Conservation (phyloP, 225 moss, liverwort and hornwort genomes). For the Thuidium tamariscinum region DNA sequence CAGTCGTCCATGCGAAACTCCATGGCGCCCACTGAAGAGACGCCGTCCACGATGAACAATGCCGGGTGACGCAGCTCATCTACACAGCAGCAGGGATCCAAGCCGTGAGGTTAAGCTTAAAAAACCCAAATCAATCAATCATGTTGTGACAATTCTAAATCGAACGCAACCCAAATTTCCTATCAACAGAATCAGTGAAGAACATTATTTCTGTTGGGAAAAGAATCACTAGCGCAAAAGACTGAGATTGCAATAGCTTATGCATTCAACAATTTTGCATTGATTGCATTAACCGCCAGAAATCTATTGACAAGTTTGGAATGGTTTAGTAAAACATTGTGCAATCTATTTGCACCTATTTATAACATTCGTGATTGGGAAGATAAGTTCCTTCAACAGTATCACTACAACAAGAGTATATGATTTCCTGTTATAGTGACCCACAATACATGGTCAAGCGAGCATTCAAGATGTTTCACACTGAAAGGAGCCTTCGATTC, state of each 20-base stretch:
- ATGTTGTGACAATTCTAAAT: neutral
- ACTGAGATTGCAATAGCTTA: neutral
- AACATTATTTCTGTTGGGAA: neutral
- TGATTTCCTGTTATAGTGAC: rapidly evolving
- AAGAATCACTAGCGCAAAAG: too few species aligned
- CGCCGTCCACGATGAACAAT: slow-evolving; percentile 77
- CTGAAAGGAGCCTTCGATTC: neutral
- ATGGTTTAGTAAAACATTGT: neutral
- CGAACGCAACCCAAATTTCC: neutral
- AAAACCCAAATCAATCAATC: neutral
- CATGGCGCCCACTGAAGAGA: slow-evolving; percentile 81
- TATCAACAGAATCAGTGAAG: neutral
- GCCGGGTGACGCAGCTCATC: slow-evolving; percentile 77
- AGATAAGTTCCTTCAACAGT: neutral
- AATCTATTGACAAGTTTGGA: neutral
- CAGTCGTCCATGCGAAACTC: slow-evolving; percentile 89
- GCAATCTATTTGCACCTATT: neutral
- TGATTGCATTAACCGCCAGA: neutral
- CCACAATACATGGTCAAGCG: neutral
- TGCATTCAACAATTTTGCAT: too few species aligned
- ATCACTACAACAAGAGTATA: neutral
- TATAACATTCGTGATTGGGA: neutral
- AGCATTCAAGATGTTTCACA: neutral
- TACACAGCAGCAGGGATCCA: neutral
- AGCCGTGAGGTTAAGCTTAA: neutral